A percentile compares a stretch with the other conserved stretches of the same genome.
Evolutionary conservation across 345 rosid genomes (phyloP).

Genomic region (Pistacia vera): DNA sequence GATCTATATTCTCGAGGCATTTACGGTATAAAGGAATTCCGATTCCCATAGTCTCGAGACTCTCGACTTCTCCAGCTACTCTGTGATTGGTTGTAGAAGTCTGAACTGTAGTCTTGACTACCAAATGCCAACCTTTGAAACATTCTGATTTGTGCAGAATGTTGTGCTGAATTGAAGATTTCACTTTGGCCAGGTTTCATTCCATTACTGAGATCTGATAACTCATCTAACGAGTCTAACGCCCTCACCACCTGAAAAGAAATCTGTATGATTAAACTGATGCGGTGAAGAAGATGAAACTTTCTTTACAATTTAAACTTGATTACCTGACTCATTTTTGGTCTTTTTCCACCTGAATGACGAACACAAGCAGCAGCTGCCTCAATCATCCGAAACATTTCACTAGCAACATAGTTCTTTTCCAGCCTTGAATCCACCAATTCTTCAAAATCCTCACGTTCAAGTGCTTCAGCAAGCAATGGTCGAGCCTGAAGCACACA

Average conservation of each 20-base stretch:
- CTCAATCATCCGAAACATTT: constrained; percentile 93
- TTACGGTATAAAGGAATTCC: constrained; percentile 44
- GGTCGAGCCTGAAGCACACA: constrained; percentile 75
- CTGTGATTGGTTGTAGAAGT: constrained; percentile 57
- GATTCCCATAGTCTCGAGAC: constrained; percentile 42
- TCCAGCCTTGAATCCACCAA: constrained; percentile 74
- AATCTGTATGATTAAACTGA: neutral
- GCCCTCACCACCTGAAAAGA: constrained; percentile 77
- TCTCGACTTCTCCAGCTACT: constrained; percentile 91
- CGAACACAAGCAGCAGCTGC: constrained; percentile 98
- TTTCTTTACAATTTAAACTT: neutral
- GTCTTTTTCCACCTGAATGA: constrained; percentile 87
- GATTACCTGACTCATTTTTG: constrained; percentile 90
- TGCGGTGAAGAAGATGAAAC: neutral
- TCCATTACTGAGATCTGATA: constrained; percentile 81
- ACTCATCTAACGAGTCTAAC: constrained; percentile 69
- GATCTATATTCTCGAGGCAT: neutral
- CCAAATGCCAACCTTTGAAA: constrained; percentile 95
- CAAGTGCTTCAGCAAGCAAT: constrained; percentile 75
- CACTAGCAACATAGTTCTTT: constrained; percentile 56
- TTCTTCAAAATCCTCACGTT: constrained; percentile 62
- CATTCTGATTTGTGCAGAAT: constrained; percentile 94
- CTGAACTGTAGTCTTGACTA: constrained; percentile 83
- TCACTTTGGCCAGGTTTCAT: constrained; percentile 94
- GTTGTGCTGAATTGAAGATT: constrained; percentile 71